Conservation (phyloP, 495 filamentous ascomycete genomes). For the Cercophora newfieldiana region DNA sequence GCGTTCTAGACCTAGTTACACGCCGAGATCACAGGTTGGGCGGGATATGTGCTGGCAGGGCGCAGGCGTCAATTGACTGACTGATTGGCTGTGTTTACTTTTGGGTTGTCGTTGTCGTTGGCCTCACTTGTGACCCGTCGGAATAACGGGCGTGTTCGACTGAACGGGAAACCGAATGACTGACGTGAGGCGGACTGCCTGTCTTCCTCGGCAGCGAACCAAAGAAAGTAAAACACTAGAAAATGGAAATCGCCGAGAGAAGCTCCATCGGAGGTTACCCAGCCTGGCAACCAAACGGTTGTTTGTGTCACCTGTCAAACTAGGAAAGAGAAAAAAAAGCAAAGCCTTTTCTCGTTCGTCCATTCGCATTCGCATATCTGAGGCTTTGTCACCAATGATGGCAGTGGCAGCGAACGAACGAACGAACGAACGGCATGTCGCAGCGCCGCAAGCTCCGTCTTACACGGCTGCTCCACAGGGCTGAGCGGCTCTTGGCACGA, state of each 20-base stretch:
- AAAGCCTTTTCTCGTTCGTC: no score
- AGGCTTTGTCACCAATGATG: no score
- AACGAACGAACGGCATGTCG: neutral
- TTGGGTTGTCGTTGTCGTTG: no score
- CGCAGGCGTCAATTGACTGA: no score
- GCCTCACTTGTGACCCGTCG: neutral
- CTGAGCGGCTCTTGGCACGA: neutral
- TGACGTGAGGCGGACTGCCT: neutral
- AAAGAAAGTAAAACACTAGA: neutral
- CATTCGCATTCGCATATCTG: neutral
- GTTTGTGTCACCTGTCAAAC: neutral
- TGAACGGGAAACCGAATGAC: neutral
- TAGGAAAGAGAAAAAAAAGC: no score
- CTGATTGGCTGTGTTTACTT: no score
- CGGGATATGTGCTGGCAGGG: neutral
- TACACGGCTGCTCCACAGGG: neutral
- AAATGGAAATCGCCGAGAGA: neutral
- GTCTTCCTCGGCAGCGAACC: neutral
- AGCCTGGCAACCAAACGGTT: no score
- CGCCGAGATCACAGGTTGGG: neutral
- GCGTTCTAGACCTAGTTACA: neutral
- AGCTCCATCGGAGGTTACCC: no score
- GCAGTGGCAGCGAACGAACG: no score
- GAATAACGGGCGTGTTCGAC: no score
- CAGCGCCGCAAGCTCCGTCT: neutral